Base-by-base conservation (phyloP, 2,329 filamentous ascomycete species). In the Blastomyces gilchristii region DNA sequence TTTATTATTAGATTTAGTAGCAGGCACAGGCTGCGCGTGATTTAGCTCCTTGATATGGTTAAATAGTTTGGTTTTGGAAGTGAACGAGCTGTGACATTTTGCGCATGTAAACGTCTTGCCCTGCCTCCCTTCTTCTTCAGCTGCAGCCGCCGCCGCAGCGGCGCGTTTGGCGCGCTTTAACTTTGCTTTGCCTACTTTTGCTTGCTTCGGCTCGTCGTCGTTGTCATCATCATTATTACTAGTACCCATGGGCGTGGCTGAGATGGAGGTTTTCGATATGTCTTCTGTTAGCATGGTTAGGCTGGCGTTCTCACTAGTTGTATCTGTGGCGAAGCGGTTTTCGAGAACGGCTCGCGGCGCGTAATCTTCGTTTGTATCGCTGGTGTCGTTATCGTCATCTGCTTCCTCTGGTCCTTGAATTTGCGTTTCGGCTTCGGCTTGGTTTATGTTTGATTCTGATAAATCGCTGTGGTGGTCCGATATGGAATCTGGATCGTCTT, bases 71-170 rank as follows among this genome's bases (percentile, higher is more conserved):
- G 84, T 88, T 68, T 85, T 87, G 1, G 87, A 90, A 0, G 83
- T 85, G 77, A 97, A 99, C 0, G 77, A 82, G 67, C 89, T 90
- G 67, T 85, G 83, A 75, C 94, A 97, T 4, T 86, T 83, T 2
- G 88, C 83, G 72, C 94, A 97, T 69, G 87, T 87, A 61, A 90
- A 83, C 39, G 85, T 67, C 8, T 59, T 58, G 25, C 37, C 56
- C 18, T 37, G 37, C 28, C 64, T 52, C 22, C 66, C 39, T 25
- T 68, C 12, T 18, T 45, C 60, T 49, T 64, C 58, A 31, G 60
- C 67, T 54, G 63, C 67, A 4, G 65, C 65, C 62, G 74, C 72
- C 5, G 79, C 79, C 16, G 78, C 25, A 31, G 49, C 49, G 22
- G 25, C 79, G 67, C 78, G 82, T 67, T 78, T 81, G 41, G 79